Base-by-base conservation (phyloP, 208 protist genomes). In the Porcisia hertigi region DNA sequence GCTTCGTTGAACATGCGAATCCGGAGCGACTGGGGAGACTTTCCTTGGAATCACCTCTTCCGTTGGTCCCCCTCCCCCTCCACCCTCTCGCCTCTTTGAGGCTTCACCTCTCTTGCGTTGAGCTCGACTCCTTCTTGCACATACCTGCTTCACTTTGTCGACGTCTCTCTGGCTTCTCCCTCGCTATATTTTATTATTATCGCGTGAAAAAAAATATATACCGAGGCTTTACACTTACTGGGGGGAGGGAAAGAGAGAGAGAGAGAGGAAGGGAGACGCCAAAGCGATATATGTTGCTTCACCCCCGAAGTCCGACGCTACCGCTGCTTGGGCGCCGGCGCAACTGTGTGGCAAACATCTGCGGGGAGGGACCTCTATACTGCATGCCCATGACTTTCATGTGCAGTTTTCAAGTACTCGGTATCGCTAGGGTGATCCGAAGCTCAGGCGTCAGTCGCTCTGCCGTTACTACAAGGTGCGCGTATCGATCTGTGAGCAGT, bases 401-500 rank as follows among this genome's bases (percentile, higher is more conserved):
- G 39, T 47, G 8, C 62, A 30, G 36, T 47, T 36, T 30, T 14
- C 62, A 2, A 2, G 30, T 66, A 23, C 25, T 18, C 20, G 62
- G 62, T 6, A 16, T 25, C 39, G 39, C 62, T 49, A 47, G 0
- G 7, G 39, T 41, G 14, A 30, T 49, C 36, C 62, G 62, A 23
- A 47, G 36, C 62, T 18, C 6, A 8, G 20, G 39, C 39, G 18
- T 25, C 36, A 45, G 8, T 18, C 39, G 36, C 11, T 18, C 45
- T 55, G n/a, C 36, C 25, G 12, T 47, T 39, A n/a, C 65, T 55
- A 39, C 65, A 70, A 6, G 7, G 65, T 70, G n/a, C 65, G 20
- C 45, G 45, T 55, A 41, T 55, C 65, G 65, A 14, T 70, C n/a
- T n/a, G 9, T 52, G 25, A 71, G 66, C 41, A 49, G 49, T 57